These are phyloP conservation scores for Fomitiporia mediterranea DNA, from an alignment of 1,284 basidiomycete genomes.

Conservation along the genomic window DNA sequence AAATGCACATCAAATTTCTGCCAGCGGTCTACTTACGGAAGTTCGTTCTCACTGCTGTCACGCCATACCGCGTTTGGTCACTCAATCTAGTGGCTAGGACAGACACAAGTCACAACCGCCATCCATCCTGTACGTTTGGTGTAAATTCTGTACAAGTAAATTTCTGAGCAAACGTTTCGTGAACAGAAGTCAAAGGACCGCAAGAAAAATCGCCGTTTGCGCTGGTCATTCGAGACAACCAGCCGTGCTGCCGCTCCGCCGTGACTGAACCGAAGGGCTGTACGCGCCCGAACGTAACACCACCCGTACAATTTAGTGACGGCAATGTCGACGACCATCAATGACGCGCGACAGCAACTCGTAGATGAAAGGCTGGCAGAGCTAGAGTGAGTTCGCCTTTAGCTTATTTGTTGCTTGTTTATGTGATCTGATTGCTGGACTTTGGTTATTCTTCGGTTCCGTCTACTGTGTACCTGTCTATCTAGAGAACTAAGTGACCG, in stretches of 20 bases:
- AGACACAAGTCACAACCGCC: neutral
- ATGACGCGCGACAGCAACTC: slow-evolving; percentile 10
- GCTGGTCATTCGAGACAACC: neutral
- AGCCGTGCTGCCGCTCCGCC: neutral
- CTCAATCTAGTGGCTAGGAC: too few species aligned
- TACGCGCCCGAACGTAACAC: slow-evolving; percentile 1
- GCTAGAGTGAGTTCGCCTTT: slow-evolving; percentile 22
- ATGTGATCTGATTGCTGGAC: neutral
- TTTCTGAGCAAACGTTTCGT: neutral
- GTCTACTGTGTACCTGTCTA: neutral
- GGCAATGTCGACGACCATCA: neutral
- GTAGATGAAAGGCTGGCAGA: slow-evolving; percentile 24
- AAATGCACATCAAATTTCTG: neutral
- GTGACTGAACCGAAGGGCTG: neutral
- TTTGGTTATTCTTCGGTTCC: neutral
- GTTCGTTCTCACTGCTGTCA: neutral
- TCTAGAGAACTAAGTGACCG: slow-evolving; percentile 53
- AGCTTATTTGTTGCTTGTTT: neutral
- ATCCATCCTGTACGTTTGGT: too few species aligned
- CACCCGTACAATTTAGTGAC: neutral
- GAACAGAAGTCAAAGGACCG: neutral
- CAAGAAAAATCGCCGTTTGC: neutral
- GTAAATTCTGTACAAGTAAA: too few species aligned
- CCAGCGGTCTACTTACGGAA: neutral
- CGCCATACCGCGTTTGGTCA: too few species aligned